Evolutionary conservation across 2,329 filamentous ascomycete species (phyloP), one percentile per base, ranked within the genome.

Genomic region (Aspergillus sp.): DNA sequence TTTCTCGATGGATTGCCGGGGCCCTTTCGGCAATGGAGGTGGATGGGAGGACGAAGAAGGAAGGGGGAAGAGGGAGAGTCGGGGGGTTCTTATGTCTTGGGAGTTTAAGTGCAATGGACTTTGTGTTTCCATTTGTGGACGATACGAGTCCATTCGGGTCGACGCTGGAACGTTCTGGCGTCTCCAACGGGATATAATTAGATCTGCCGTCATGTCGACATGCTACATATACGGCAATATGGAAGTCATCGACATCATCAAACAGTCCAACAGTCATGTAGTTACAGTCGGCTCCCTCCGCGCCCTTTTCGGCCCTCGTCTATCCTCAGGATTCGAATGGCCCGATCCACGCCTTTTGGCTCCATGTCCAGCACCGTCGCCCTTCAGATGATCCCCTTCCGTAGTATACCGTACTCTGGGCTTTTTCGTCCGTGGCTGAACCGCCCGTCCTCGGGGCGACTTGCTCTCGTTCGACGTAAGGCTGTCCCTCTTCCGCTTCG

Each of bases 401-500:
- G 19, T 22, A 10, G 19, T 22, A 22, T 22, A 22, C 10, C 19
- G 19, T 22, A 36, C 12, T 22, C 34, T 47, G 11, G 36, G 34
- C 14, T 43, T 49, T 34, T 55, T 57, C 30, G 45, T 50, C 10
- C 32, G 41, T 11, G 41, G 45, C 5, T 26, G 41, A 11, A 30
- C 16, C 11, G 28, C n/a, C n/a, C 15, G 28, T 5, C 26, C 32
- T 3, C 32, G 13, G 5, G 49, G 39, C 6, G 47, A 40, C 2
- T 28, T 26, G n/a, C 45, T 47, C 4, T 44, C 48, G 32, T 47
- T 49, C 7, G 56, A 58, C 0, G 40, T 40, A 10, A 55, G 31
- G 33, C 61, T 63, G 11, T 61, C 58, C 10, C 64, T 52, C 39
- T 65, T 46, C 44, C 57, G 43, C 59, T 52, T 59, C 26, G 61